These are phyloP conservation scores for Claviceps monticola DNA, from an alignment of 2,329 filamentous ascomycete species.

Conservation along the genomic window DNA sequence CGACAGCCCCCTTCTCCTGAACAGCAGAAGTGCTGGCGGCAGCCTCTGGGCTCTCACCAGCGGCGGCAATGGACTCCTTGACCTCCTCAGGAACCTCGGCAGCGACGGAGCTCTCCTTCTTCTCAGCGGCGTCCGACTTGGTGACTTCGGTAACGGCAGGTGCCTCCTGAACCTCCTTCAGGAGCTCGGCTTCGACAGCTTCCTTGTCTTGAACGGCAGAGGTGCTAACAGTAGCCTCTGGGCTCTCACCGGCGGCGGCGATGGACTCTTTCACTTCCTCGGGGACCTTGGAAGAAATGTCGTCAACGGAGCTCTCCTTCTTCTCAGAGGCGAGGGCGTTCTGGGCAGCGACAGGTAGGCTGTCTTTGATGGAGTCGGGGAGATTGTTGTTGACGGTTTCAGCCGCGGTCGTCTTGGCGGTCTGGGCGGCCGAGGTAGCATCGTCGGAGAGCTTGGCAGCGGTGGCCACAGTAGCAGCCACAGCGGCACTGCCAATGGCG, in stretches of 20 bases:
- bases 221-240: conserved; percentile 58
- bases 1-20: conserved; percentile 59
- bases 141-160: conserved; percentile 18
- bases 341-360: conserved; percentile 35
- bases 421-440: conserved; percentile 17
- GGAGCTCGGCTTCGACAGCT: conserved; percentile 58
- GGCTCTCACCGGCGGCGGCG: conserved; percentile 40
- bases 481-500: conserved; percentile 20
- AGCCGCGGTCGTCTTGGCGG: conserved; percentile 22
- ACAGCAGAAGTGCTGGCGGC: conserved; percentile 55
- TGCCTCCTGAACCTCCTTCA: conserved; percentile 43
- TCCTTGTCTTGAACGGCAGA: conserved; percentile 63
- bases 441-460: conserved; percentile 23
- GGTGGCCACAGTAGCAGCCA: conserved; percentile 20
- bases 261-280: conserved; percentile 44
- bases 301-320: conserved; percentile 28
- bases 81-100: conserved; percentile 41
- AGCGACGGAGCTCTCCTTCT: conserved; percentile 28
- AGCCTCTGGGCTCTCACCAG: conserved; percentile 55
- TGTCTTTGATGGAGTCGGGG: conserved; percentile 38
- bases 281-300: conserved; percentile 38
- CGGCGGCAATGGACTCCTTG: conserved; percentile 41
- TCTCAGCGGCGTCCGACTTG: conserved; percentile 18
- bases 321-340: conserved; percentile 29
- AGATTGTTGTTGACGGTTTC: conserved; percentile 33